Base-by-base conservation (phyloP, 345 rosid genomes). In the Tarenaya hassleriana region DNA sequence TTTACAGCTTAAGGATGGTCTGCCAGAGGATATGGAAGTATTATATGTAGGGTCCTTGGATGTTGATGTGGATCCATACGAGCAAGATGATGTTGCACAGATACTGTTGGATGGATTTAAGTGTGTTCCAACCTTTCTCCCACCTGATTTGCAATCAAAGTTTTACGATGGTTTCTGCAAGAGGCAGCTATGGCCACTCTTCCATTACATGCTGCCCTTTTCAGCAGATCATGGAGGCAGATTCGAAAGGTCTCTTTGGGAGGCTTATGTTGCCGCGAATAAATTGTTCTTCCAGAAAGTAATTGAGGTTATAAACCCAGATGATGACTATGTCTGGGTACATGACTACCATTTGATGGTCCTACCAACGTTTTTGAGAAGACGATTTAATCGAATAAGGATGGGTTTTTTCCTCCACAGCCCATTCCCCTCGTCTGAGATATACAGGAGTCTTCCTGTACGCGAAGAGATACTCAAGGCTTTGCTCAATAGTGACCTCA, bases 1-100 rank as follows among this genome's bases (percentile, higher is more conserved):
- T 31, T 46, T 70, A 55, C 72, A 84, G 55, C 62, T 84, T 18
- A 84, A 84, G 69, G 85, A 81, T 50, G 94, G 94, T 11, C 70
- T 39, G 60, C 46, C 63, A 66, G 50, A 74, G 63, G 72, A 66
- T 47, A 66, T 52, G 55, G 67, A 62, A 49, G 75, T 70, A 29
- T 68, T 66, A 43, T 74, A 60, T 4, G 69, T 74, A 38, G 78
- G 78, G 20, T 62, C 72, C 9, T 47, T 74, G 56, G 55, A 63
- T 50, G 75, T 66, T 19, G 60, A 61, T 24, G 62, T 74, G 6
- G 70, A 67, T 47, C 45, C 71, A 1, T 52, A 43, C 17, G 75
- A 70, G 32, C 72, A 74, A 39, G 79, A 74, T 9, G 73, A 74
- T 10, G 75, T 74, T 16, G 51, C 75, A 14, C 65, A 56, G 44